Conservation (phyloP, 768 basidiomycete genomes). For the Mycena polygramma region DNA sequence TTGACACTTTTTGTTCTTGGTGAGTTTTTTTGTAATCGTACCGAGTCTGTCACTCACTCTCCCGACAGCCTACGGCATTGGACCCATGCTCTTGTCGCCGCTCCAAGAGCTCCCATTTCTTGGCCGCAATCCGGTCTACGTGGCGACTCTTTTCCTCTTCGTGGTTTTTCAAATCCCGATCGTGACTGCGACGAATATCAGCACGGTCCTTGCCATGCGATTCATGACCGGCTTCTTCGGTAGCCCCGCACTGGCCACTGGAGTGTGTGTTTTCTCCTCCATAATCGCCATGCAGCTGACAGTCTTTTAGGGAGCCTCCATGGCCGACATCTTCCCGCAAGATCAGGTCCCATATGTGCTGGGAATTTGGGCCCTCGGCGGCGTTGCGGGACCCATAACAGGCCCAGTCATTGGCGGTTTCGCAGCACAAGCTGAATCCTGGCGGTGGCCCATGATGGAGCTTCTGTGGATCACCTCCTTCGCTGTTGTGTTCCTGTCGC, state of each 20-base stretch:
- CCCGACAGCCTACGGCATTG: slow-evolving; percentile 38
- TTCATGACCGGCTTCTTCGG: slow-evolving; percentile 52
- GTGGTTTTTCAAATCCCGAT: slow-evolving; percentile 51
- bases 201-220: slow-evolving; percentile 48
- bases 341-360: slow-evolving; percentile 30
- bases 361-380: slow-evolving; percentile 35
- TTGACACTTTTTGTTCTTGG: slow-evolving; percentile 45
- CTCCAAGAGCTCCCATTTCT: slow-evolving; percentile 49
- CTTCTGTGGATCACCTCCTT: slow-evolving; percentile 48
- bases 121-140: slow-evolving; percentile 50
- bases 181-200: slow-evolving; percentile 47
- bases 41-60: neutral
- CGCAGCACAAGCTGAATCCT: slow-evolving; percentile 46
- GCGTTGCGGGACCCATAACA: slow-evolving; percentile 45
- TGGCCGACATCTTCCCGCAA: slow-evolving; percentile 33
- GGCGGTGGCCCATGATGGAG: slow-evolving; percentile 52
- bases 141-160: slow-evolving; percentile 47
- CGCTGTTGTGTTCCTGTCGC: slow-evolving; percentile 44
- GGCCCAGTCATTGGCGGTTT: slow-evolving; percentile 51
- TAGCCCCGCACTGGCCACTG: slow-evolving; percentile 50
- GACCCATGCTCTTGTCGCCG: slow-evolving; percentile 48
- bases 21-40: slow-evolving; percentile 23
- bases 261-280: slow-evolving; percentile 6
- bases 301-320: slow-evolving; percentile 20
- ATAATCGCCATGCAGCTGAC: too few species aligned